These are phyloP conservation scores for Celoporthe dispersa DNA, from an alignment of 2,329 filamentous ascomycete genomes.

Conservation along the genomic window DNA sequence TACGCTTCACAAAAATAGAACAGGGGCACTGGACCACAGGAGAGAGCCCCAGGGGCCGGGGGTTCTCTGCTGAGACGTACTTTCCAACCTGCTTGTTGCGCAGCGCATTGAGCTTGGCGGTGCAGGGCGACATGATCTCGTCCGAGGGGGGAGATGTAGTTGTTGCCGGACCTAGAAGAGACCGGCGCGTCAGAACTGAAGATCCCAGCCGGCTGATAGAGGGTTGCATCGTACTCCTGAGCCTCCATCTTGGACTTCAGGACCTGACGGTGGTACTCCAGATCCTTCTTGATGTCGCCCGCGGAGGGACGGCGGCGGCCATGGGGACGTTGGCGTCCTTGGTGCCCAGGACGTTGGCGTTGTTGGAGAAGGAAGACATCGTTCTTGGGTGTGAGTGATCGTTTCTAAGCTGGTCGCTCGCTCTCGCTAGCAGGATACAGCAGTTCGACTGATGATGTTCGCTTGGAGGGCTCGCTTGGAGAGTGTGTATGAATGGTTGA, in stretches of 20 bases:
- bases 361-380: conserved; percentile 51
- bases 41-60: not conserved
- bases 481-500: not conserved
- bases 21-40: too few relatives aligned
- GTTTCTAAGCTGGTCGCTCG: not conserved
- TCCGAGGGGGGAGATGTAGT: conserved; percentile 84
- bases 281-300: conserved; percentile 48
- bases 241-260: conserved; percentile 73
- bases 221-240: conserved; percentile 37
- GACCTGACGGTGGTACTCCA: conserved; percentile 80
- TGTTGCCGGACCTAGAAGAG: conserved; percentile 25
- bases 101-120: conserved; percentile 79
- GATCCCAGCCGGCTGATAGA: not conserved
- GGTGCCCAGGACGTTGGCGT: conserved; percentile 61
- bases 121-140: conserved; percentile 85
- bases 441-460: not conserved
- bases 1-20: not conserved
- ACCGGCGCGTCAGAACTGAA: conserved; percentile 10
- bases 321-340: conserved; percentile 68
- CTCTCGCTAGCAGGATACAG: conserved; percentile 4
- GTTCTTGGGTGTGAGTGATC: conserved; percentile 36
- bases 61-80: conserved; percentile 50
- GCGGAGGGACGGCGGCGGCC: conserved; percentile 41
- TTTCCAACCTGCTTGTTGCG: conserved; percentile 81
- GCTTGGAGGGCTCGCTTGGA: conserved; percentile 4